phyloP scores from a whole-genome alignment of 352 stramenopile species.

The Phytopythium sindhum region DNA sequence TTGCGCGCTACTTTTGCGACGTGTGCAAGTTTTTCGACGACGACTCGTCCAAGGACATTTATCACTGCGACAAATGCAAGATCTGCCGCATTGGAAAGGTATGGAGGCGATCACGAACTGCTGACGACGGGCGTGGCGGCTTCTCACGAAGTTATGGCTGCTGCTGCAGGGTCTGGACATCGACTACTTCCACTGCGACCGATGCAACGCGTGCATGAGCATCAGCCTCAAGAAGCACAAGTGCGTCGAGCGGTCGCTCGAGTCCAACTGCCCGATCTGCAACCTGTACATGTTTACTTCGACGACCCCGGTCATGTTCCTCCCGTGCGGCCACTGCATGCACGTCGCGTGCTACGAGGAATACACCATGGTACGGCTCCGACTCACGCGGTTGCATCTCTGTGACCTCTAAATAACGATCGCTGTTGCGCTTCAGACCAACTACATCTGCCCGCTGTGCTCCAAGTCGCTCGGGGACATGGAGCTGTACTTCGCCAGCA shows the following conservation, averaged over 20 bases:
- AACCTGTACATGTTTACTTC: slow-evolving; percentile 95
- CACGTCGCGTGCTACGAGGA: slow-evolving; percentile 94
- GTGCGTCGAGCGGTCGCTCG: slow-evolving; percentile 93
- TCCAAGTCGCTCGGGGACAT: slow-evolving; percentile 95
- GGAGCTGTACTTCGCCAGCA: slow-evolving; percentile 85
- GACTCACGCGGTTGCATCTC: background rate
- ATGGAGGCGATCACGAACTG: background rate
- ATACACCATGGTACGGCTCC: slow-evolving; percentile 78
- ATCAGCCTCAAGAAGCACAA: slow-evolving; percentile 89
- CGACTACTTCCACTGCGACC: slow-evolving; percentile 98
- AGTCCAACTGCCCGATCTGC: slow-evolving; percentile 96
- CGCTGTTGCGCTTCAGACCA: slow-evolving; percentile 42
- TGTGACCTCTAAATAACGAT: slow-evolving; percentile 3
- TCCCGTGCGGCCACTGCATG: slow-evolving; percentile 96
- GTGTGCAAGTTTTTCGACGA: slow-evolving; percentile 97
- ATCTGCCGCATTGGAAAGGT: slow-evolving; percentile 93
- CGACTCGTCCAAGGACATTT: slow-evolving; percentile 90
- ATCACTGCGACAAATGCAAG: slow-evolving; percentile 98
- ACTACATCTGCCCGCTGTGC: slow-evolving; percentile 95
- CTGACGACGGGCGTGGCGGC: background rate
- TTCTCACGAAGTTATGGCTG: background rate
- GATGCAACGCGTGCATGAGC: slow-evolving; percentile 97
- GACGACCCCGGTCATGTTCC: slow-evolving; percentile 92
- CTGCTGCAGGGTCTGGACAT: slow-evolving; percentile 84
- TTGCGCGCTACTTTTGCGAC: slow-evolving; percentile 92